These are phyloP conservation scores for Hygrophorus pudorinus DNA, from an alignment of 768 basidiomycete species.

Conservation along the genomic window DNA sequence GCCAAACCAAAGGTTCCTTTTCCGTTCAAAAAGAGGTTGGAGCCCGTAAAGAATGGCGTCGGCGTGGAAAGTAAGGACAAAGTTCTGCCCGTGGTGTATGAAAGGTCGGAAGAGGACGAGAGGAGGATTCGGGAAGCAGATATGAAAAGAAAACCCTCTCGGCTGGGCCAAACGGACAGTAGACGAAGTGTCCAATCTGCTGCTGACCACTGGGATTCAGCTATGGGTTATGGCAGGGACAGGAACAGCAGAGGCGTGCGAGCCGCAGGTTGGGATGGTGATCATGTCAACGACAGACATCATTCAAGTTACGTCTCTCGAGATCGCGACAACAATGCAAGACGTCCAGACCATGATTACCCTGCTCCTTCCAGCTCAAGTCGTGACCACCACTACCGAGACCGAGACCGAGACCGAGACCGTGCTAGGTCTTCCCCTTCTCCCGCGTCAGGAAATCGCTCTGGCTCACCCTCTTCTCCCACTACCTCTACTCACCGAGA, in stretches of 20 bases:
- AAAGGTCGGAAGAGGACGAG: conserved; percentile 37
- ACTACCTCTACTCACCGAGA: conserved; percentile 21
- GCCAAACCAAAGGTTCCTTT: conserved; percentile 49
- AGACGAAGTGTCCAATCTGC: conserved; percentile 7
- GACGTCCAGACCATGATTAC: conserved; percentile 13
- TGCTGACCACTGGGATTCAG: conserved; percentile 31
- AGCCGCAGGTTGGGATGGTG: background rate
- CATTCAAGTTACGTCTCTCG: conserved; percentile 4
- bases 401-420: conserved; percentile 16
- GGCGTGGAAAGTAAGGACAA: conserved; percentile 11
- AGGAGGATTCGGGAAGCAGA: conserved; percentile 29
- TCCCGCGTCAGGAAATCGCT: conserved; percentile 21
- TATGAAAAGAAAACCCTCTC: conserved; percentile 13
- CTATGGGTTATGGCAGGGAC: conserved; percentile 13
- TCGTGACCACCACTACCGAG: conserved; percentile 16
- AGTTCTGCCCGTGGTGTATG: conserved; percentile 19
- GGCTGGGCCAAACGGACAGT: background rate
- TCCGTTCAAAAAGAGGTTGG: conserved; percentile 59
- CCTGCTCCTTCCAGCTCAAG: conserved; percentile 7
- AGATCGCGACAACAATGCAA: conserved; percentile 9
- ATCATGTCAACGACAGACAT: conserved; percentile 1
- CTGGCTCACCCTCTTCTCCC: conserved; percentile 30
- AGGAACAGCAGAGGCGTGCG: background rate
- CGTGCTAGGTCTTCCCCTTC: conserved; percentile 16
- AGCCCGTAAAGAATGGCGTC: conserved; percentile 13